Conservation (phyloP, 2,329 filamentous ascomycete genomes). For the Xylariaceae sp. region DNA sequence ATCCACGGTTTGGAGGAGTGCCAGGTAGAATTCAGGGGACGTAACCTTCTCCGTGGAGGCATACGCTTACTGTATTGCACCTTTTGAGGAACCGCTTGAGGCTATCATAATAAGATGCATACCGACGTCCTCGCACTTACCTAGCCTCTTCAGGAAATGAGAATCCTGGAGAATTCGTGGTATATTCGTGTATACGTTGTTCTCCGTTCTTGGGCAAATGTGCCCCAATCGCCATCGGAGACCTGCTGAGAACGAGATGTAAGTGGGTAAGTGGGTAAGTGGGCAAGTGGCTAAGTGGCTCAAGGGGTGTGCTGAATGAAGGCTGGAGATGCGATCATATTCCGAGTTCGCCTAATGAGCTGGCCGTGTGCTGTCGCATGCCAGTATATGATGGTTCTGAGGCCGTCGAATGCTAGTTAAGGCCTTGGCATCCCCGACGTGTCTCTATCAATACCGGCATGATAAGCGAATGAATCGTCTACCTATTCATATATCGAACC, state of each 20-base stretch:
- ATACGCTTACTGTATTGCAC: conserved; percentile 54
- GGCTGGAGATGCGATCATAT: conserved; percentile 44
- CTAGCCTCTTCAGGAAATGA: conserved; percentile 41
- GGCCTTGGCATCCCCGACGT: conserved; percentile 42
- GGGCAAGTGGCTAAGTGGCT: conserved; percentile 26
- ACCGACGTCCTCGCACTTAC: conserved; percentile 66
- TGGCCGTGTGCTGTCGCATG: conserved; percentile 58
- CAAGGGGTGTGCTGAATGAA: conserved; percentile 40
- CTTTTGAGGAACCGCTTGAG: conserved; percentile 52
- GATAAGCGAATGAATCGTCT: not conserved
- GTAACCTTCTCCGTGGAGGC: conserved; percentile 53
- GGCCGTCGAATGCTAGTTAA: conserved; percentile 71
- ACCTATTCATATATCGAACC: not conserved
- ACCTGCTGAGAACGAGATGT: conserved; percentile 46
- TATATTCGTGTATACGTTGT: conserved; percentile 44
- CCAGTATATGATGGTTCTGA: conserved; percentile 79
- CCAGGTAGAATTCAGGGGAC: conserved; percentile 63
- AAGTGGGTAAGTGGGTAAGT: conserved; percentile 20
- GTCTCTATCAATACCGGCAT: conserved; percentile 14
- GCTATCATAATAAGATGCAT: conserved; percentile 59
- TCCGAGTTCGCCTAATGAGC: conserved; percentile 46
- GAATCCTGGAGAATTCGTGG: conserved; percentile 48
- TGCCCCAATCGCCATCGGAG: conserved; percentile 53
- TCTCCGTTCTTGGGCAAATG: conserved; percentile 67
- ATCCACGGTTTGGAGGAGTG: conserved; percentile 66